phyloP scores from a whole-genome alignment of 306 rosid species.

The Dryas octopetala region DNA sequence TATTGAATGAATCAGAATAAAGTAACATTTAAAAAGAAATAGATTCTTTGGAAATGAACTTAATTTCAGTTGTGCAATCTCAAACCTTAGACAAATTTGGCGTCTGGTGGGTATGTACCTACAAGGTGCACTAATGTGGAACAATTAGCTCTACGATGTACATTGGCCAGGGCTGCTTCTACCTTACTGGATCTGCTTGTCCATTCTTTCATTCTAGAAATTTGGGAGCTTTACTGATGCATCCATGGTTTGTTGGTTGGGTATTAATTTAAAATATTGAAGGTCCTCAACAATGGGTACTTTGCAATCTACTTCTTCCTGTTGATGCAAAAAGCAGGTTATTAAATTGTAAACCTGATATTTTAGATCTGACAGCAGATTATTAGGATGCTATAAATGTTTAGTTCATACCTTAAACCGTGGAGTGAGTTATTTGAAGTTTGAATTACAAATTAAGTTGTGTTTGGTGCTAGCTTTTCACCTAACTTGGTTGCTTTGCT shows the following conservation, averaged over 20 bases:
- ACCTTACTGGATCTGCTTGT: not conserved
- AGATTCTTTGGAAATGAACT: not conserved
- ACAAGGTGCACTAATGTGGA: not conserved
- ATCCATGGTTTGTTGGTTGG: not conserved
- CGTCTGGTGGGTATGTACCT: not conserved
- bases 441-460: not conserved
- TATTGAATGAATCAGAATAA: not conserved
- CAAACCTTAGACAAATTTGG: not conserved
- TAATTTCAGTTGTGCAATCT: not conserved
- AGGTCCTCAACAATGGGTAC: not conserved
- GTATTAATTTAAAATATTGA: no score
- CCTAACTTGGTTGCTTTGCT: not conserved
- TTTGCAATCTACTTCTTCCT: not conserved
- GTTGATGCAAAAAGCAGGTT: not conserved
- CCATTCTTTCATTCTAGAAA: not conserved
- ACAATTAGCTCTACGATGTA: not conserved
- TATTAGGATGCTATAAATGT: not conserved
- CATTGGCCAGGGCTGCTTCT: not conserved
- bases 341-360: not conserved
- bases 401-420: not conserved
- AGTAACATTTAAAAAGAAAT: not conserved
- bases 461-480: slow-evolving; percentile 1
- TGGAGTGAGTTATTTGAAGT: not conserved
- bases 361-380: not conserved
- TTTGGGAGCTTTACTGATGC: not conserved